A percentile compares a stretch with the other conserved stretches of the same genome.
phyloP scores from a whole-genome alignment of 345 rosid genomes.

The Ailanthus altissimus region DNA sequence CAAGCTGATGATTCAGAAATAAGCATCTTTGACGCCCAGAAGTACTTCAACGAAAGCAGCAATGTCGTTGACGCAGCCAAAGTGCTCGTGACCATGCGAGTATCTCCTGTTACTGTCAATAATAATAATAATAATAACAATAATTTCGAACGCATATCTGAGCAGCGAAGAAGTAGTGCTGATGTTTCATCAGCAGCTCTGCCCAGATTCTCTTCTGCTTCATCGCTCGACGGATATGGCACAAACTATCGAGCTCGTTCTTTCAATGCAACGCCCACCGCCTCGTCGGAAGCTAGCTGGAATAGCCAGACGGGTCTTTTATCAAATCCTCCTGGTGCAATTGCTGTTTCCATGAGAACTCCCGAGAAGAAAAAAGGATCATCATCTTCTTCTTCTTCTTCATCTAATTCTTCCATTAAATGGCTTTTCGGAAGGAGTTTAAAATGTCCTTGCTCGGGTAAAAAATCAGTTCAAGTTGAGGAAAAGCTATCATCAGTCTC shows the following conservation, averaged over 20 bases:
- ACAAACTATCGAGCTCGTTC: conserved; percentile 43
- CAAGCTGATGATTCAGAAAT: conserved; percentile 56
- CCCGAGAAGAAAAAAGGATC: conserved; percentile 30
- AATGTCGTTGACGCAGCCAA: conserved; percentile 11
- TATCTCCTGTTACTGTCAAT: conserved; percentile 33
- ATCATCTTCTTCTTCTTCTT: conserved; percentile 22
- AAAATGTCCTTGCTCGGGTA: conserved; percentile 69
- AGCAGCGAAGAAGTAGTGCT: background rate
- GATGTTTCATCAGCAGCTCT: conserved; percentile 20
- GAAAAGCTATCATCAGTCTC: conserved; percentile 26
- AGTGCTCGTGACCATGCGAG: conserved; percentile 30
- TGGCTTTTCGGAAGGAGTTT: conserved; percentile 49
- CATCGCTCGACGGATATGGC: conserved; percentile 52
- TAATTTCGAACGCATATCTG: conserved; percentile 28
- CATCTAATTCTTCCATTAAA: conserved; percentile 31
- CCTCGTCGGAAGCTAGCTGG: conserved; percentile 92
- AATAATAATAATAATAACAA: background rate
- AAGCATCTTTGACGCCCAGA: conserved; percentile 71
- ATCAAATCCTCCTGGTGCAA: conserved; percentile 59
- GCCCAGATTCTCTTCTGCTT: conserved; percentile 61
- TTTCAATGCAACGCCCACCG: conserved; percentile 58
- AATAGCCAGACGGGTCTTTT: conserved; percentile 82
- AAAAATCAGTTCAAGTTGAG: conserved; percentile 77
- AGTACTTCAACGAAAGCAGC: conserved; percentile 56
- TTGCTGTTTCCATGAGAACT: conserved; percentile 41